Percentiles rank a stretch among this genome's conserved stretches.
Conservation (phyloP, 371 early-diverging fungal genomes). For the Lichtheimia corymbifera region DNA sequence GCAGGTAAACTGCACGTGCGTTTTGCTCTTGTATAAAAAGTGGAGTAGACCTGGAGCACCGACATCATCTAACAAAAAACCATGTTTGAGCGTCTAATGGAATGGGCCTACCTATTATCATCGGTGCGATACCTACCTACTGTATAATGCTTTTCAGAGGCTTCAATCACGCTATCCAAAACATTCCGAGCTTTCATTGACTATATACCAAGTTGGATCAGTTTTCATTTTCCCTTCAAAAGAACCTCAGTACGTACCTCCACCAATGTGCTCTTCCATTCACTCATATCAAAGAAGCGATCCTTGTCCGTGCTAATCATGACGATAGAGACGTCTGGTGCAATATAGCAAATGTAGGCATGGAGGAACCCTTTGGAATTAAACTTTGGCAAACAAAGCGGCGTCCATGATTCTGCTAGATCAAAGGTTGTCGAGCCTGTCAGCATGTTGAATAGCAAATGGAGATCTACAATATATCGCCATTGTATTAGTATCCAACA, state of each 20-base stretch:
- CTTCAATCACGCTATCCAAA: conserved; percentile 27
- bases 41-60: conserved; percentile 74
- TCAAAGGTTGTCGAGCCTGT: conserved; percentile 73
- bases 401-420: conserved; percentile 89
- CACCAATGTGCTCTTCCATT: conserved; percentile 67
- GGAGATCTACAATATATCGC: conserved; percentile 63
- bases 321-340: conserved; percentile 68
- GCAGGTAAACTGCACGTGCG: conserved; percentile 69
- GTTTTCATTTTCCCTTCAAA: background rate
- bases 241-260: conserved; percentile 36
- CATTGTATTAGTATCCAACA: too few species aligned
- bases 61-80: conserved; percentile 52
- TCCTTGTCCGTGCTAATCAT: conserved; percentile 84
- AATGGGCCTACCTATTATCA: too few species aligned
- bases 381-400: conserved; percentile 93
- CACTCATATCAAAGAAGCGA: conserved; percentile 79
- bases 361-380: conserved; percentile 87
- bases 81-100: too few species aligned
- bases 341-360: conserved; percentile 84
- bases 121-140: background rate
- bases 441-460: conserved; percentile 83
- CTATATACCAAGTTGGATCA: conserved; percentile 5
- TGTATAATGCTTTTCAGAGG: conserved; percentile 37
- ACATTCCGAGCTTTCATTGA: conserved; percentile 28
- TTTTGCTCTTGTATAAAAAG: conserved; percentile 74